These are phyloP conservation scores for Aegilops sharonensis DNA, from an alignment of 176 grass and related monocot species.

Conservation along the genomic window DNA sequence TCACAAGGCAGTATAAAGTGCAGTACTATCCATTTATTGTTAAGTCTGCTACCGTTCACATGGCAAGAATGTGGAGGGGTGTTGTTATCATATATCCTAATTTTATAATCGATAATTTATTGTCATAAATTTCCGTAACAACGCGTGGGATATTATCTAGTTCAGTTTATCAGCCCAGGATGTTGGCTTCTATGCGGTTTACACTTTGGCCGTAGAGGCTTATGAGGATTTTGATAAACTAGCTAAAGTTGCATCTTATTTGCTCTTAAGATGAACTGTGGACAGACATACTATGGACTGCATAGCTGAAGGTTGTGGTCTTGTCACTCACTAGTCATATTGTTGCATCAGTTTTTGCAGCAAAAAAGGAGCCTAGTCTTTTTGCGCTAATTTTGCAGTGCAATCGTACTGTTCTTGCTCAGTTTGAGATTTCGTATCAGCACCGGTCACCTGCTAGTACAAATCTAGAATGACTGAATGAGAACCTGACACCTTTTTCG, in stretches of 20 bases:
- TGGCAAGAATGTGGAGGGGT: background rate
- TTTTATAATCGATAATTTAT: background rate
- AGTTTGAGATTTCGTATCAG: constrained; percentile 14
- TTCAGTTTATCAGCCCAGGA: background rate
- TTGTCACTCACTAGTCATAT: background rate
- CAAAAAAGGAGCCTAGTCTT: background rate
- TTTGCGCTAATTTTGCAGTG: constrained; percentile 8
- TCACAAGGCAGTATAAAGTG: background rate
- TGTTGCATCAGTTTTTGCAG: background rate
- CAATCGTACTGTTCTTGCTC: constrained; percentile 2
- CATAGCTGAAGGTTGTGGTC: background rate
- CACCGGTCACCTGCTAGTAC: background rate
- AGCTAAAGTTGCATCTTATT: background rate
- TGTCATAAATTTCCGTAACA: no score
- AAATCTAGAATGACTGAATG: constrained; percentile 24
- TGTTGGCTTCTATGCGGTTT: background rate
- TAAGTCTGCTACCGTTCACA: background rate
- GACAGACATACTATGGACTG: background rate
- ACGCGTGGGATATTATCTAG: background rate
- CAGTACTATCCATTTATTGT: background rate
- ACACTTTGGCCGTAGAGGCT: background rate
- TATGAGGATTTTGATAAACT: background rate
- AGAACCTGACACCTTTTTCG: background rate
- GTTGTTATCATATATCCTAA: background rate
- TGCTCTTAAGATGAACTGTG: constrained; percentile 15